A percentile compares a stretch with the other conserved stretches of the same genome.
Conservation (phyloP, 1,284 basidiomycete species). For the Sporisorium scitamineum region DNA sequence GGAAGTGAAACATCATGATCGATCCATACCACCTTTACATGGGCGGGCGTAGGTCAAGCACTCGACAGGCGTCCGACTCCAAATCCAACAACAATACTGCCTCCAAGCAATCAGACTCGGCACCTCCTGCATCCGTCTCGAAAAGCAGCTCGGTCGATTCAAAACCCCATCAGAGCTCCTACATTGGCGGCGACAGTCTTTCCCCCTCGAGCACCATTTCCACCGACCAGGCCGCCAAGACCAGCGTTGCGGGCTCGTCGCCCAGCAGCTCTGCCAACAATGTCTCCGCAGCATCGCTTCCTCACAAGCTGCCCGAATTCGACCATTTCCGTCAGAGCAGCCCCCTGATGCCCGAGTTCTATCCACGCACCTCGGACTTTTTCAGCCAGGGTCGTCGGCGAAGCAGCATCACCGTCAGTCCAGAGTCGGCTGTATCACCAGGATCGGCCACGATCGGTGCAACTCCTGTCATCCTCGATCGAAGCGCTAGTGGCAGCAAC, state of each 20-base stretch:
- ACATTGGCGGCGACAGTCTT: slow-evolving; percentile 27
- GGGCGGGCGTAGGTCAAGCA: slow-evolving; percentile 15
- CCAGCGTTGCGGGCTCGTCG: slow-evolving; percentile 28
- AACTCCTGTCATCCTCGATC: neutral
- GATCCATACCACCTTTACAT: slow-evolving; percentile 47
- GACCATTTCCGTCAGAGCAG: slow-evolving; percentile 50
- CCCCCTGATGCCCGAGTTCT: slow-evolving; percentile 40
- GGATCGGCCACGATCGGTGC: neutral
- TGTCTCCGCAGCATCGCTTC: slow-evolving; percentile 7
- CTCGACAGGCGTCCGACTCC: slow-evolving; percentile 5
- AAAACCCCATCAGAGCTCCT: slow-evolving; percentile 33
- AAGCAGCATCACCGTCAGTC: slow-evolving; percentile 25
- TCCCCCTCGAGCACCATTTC: slow-evolving; percentile 37
- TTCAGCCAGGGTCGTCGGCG: slow-evolving; percentile 43
- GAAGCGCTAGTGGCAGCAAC: neutral
- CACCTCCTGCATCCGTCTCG: slow-evolving; percentile 5
- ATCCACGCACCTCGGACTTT: slow-evolving; percentile 48
- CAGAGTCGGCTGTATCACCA: slow-evolving; percentile 7
- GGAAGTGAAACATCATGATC: slow-evolving; percentile 22
- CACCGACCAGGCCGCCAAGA: slow-evolving; percentile 19
- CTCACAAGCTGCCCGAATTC: slow-evolving; percentile 44
- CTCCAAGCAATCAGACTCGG: neutral
- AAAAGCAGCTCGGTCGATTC: slow-evolving; percentile 39
- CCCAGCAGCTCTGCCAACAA: slow-evolving; percentile 22
- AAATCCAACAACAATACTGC: slow-evolving; percentile 8